Evolutionary conservation across 2,329 filamentous ascomycete genomes (phyloP), one percentile per base, ranked within the genome.

Genomic region (Nothophaeocryptopus gaeumannii): DNA sequence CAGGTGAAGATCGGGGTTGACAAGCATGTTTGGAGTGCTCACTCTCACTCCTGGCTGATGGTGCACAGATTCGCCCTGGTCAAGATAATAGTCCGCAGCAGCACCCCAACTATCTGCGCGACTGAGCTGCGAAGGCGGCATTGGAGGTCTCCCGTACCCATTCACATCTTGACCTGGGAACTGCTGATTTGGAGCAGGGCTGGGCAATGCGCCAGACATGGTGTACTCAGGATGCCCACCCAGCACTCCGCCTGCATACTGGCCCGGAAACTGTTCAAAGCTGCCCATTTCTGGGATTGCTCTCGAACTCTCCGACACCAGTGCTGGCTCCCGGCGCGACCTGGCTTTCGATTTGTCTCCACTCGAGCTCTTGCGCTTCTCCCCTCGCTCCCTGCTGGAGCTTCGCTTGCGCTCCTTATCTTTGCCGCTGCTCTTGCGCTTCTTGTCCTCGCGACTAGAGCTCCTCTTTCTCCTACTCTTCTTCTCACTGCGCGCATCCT

Each of bases 51-150:
- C 82, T 5, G 82, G 82, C 63, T 85, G 82, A 10, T 71, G 63
- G 8, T 70, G 63, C 2, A 85, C 81, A 13, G 79, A 83, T 61
- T 84, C 71, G 9, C 81, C 82, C 58, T 81, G 75, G 61, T 84
- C 82, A 37, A 77, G 74, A 63, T 84, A 85, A 63, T 82, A 85
- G 31, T 83, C 80, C n/a, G 64, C 63, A 12, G 82, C 76, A 5
- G 80, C 80, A 32, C 81, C 82, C 45, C 74, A 74, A 40, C 53
- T 55, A 39, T 65, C 54, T 16, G 73, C 54, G 14, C 58, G 61
- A 63, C 48, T 70, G 7, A 45, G 74, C 39, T 54, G 51, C 16
- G 52, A 47, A 31, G 50, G 40, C 16, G 50, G 52, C 26, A 45
- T 74, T 46, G 71, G 67, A 58, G 74, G 78, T 8, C 20, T 3